These are phyloP conservation scores for Tetracladium marchalianum DNA, from an alignment of 495 filamentous ascomycete species.

Conservation along the genomic window DNA sequence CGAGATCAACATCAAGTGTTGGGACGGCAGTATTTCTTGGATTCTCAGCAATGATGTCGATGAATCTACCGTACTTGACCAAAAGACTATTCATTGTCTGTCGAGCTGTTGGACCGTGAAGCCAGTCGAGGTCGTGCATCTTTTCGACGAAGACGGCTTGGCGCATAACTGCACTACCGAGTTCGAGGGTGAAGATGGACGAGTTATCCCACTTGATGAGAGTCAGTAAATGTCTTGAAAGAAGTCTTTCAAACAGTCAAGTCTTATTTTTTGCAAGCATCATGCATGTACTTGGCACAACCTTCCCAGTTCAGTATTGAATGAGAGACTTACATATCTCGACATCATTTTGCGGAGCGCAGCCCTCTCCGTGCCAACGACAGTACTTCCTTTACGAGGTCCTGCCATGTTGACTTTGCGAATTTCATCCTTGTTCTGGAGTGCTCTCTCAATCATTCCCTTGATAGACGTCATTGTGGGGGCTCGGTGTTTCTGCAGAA, in stretches of 20 bases:
- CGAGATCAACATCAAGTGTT: constrained; percentile 81
- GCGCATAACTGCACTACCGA: constrained; percentile 68
- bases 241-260: too few relatives aligned
- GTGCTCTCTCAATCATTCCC: constrained; percentile 30
- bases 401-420: constrained; percentile 8
- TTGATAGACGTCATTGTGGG: constrained; percentile 34
- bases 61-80: constrained; percentile 60
- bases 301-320: too few relatives aligned
- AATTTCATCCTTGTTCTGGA: constrained; percentile 19
- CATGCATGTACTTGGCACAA: too few relatives aligned
- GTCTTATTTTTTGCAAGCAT: too few relatives aligned
- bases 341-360: constrained; percentile 66
- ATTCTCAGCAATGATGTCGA: constrained; percentile 50
- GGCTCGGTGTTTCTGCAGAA: constrained; percentile 15
- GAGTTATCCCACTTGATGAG: constrained; percentile 52
- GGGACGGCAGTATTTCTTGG: constrained; percentile 54
- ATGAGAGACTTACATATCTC: constrained; percentile 34
- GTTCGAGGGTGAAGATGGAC: constrained; percentile 60
- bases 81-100: constrained; percentile 60
- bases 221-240: too few relatives aligned
- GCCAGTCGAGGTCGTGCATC: constrained; percentile 72
- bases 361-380: constrained; percentile 27
- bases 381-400: constrained; percentile 1
- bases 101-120: constrained; percentile 52
- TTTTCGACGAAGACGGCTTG: constrained; percentile 75